A percentile compares a stretch with the other conserved stretches of the same genome.
Evolutionary conservation across 2,329 filamentous ascomycete genomes (phyloP).

Genomic region (Colletotrichum ledebouriae): DNA sequence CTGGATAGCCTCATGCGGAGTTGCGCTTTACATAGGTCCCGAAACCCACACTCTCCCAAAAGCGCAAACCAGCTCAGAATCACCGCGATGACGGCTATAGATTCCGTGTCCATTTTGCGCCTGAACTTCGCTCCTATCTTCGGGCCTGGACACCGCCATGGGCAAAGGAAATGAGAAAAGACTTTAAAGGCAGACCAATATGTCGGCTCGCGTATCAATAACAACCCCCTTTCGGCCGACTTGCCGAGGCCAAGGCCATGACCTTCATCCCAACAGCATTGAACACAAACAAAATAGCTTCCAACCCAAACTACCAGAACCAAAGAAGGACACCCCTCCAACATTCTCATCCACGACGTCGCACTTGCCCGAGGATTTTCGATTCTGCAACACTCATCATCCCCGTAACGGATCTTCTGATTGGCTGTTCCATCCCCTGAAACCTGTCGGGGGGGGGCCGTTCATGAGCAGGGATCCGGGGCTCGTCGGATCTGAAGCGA

Average conservation of each 20-base stretch:
- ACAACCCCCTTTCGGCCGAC: background rate
- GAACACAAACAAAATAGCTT: background rate
- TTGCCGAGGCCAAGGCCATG: conserved; percentile 9
- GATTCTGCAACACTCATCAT: conserved; percentile 23
- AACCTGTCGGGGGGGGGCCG: conserved; percentile 6
- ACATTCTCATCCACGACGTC: conserved; percentile 11
- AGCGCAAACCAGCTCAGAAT: conserved; percentile 14
- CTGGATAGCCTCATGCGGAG: background rate
- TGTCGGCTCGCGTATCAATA: conserved; percentile 34
- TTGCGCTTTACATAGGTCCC: background rate
- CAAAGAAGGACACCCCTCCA: background rate
- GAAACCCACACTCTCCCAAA: background rate
- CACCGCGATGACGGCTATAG: background rate
- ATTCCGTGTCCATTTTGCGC: background rate
- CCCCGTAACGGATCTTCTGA: background rate
- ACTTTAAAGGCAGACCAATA: conserved; percentile 14
- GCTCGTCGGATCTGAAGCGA: conserved; percentile 32
- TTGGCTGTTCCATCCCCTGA: conserved; percentile 30
- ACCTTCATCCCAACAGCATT: background rate
- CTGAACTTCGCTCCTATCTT: background rate
- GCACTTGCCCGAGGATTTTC: conserved; percentile 24
- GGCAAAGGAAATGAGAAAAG: background rate
- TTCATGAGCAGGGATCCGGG: conserved; percentile 1
- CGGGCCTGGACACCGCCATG: background rate
- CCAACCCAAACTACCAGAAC: conserved; percentile 2